Base-by-base conservation (phyloP, 2,329 filamentous ascomycete species). In the Fusarium sacchari region DNA sequence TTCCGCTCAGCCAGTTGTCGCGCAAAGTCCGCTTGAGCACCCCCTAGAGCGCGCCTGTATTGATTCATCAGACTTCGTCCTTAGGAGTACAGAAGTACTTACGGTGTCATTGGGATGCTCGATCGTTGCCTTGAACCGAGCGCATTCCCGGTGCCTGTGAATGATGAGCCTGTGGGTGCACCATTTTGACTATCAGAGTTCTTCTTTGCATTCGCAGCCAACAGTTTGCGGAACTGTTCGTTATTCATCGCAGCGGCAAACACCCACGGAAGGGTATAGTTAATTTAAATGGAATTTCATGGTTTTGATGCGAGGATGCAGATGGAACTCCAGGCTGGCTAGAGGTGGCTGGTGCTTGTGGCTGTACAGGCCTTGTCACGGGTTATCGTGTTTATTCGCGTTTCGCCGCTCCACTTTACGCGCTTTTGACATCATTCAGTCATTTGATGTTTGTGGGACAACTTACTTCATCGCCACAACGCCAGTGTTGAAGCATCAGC, bases 71-170 rank as follows among this genome's bases (percentile, higher is more conserved):
- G 78, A 32, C 15, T 37, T 46, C 61, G 44, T 55, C 6, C 17
- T 30, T 7, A 7, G 7, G 4, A 36, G 4, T 34, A 24, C 17
- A 6, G 18, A n/a, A 3, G 14, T 44, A 86, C 91, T 78, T 87
- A 95, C 92, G 96, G 96, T 53, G 96, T 98, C 96, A 98, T 98
- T 64, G 94, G 94, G 70, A 97, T 96, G 82, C 90, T 96, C 39
- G 93, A 89, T 74, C 91, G 90, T 83, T 93, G 91, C 78, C 93
- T 89, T 65, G 94, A 96, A 28, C 95, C 95, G 64, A 97, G 86
- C 9, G 90, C 83, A 55, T 84, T 83, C 52, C 87, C 83, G 36
- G 63, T 75, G 46, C 70, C 72, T 17, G 77, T 69, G 60, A 74
- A 75, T 67, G 77, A 72, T 71, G 76, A 67, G 76, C 74, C 72